Evolutionary conservation across 257 asterid species (phyloP).

Genomic region (Solanum paucissectum): DNA sequence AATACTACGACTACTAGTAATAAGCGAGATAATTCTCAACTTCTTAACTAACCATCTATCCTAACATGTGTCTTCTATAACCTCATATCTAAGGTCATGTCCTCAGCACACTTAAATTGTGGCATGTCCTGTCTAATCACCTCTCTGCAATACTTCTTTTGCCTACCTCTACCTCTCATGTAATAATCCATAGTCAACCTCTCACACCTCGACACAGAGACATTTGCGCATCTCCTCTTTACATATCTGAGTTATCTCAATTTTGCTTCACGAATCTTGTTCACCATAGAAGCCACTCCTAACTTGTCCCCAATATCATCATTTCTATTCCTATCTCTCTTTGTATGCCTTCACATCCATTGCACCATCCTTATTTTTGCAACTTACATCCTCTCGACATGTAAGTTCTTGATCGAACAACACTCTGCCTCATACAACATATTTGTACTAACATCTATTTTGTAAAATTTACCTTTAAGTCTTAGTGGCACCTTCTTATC

Average conservation of each 20-base stretch:
- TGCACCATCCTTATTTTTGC: neutral
- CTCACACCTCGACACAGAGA: neutral
- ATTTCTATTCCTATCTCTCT: too few species aligned
- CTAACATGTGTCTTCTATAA: neutral
- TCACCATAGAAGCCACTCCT: neutral
- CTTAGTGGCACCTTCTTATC: too few species aligned
- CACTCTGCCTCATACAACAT: too few species aligned
- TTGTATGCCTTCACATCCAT: neutral
- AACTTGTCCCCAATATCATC: neutral
- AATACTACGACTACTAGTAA: neutral
- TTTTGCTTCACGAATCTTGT: neutral
- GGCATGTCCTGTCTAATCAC: neutral
- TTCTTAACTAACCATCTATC: neutral
- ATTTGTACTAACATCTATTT: too few species aligned
- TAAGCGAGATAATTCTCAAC: neutral
- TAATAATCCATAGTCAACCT: neutral
- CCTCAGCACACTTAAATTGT: neutral
- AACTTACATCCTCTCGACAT: neutral
- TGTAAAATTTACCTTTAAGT: too few species aligned
- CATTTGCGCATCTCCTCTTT: neutral
- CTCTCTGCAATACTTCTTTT: neutral
- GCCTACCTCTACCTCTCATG: neutral
- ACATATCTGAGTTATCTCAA: neutral
- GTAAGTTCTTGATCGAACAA: neutral
- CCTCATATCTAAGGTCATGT: neutral